These are phyloP conservation scores for Aspergillus felis DNA, from an alignment of 2,329 filamentous ascomycete genomes.

Conservation along the genomic window DNA sequence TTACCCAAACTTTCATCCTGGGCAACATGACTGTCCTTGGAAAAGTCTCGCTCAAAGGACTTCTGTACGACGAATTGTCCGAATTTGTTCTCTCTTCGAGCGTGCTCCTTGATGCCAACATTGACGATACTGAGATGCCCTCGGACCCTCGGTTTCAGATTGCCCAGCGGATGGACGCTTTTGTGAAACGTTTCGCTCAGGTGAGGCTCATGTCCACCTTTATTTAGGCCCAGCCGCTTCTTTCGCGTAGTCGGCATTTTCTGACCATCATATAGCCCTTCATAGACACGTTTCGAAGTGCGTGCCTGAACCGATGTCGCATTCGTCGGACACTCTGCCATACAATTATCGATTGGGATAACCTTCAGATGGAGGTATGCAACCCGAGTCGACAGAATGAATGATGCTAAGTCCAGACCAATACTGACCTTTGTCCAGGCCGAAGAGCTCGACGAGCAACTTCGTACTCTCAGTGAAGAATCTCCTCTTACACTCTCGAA, in stretches of 20 bases:
- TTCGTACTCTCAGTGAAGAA: slow-evolving; percentile 61
- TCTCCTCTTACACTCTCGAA: slow-evolving; percentile 52
- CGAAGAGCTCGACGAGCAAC: slow-evolving; percentile 67
- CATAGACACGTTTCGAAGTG: slow-evolving; percentile 74
- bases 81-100: slow-evolving; percentile 70
- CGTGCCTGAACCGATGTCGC: slow-evolving; percentile 87
- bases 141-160: slow-evolving; percentile 71
- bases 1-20: slow-evolving; percentile 73
- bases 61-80: slow-evolving; percentile 78
- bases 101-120: slow-evolving; percentile 65
- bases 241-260: neutral
- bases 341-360: slow-evolving; percentile 76
- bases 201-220: slow-evolving; percentile 22
- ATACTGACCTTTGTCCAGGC: slow-evolving; percentile 30
- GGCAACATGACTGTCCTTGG: slow-evolving; percentile 67
- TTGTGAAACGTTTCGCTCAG: slow-evolving; percentile 52
- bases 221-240: neutral
- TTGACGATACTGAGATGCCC: slow-evolving; percentile 71
- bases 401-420: neutral
- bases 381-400: neutral
- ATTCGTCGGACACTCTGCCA: slow-evolving; percentile 87
- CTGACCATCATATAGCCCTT: slow-evolving; percentile 58
- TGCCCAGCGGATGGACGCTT: slow-evolving; percentile 68
- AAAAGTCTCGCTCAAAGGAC: slow-evolving; percentile 63
- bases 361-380: slow-evolving; percentile 69